Base-by-base conservation (phyloP, 2,329 filamentous ascomycete genomes). In the Scytalidium lignicola region DNA sequence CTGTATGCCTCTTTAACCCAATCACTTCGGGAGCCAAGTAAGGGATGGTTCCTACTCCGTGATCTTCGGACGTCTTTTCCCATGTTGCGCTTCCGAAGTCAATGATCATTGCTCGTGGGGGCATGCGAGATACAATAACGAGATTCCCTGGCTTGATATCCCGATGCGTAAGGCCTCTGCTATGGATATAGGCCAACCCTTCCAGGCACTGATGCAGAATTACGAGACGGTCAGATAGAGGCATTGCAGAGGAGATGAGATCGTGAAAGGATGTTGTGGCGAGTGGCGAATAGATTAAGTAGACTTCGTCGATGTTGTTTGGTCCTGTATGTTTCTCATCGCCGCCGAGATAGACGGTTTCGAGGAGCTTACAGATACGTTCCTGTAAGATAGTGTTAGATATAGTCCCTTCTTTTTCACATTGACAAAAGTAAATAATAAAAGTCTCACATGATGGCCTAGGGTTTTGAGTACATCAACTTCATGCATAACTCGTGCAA, bases 191-290 rank as follows among this genome's bases (percentile, higher is more conserved):
- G 2, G 40, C 49, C 20, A 60, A 32, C 9, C 57, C 58, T 45
- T 60, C 57, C 12, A 58, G 51, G 2, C 55, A 40, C 47, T 58
- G 56, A n/a, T 54, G 43, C 21, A 58, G 55, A 12, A 58, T 49
- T 15, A 23, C 26, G 15, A 51, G 51, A 15, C 52, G 50, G 17
- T 44, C 55, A 10, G 48, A 28, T 9, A 47, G 19, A 8, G 55
- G 54, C 2, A 49, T 52, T 26, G 50, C 53, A 3, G 55, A 58
- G 18, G 48, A 48, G 32, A 50, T 50, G 9, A 56, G 39, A 17
- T 54, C 43, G 10, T 43, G 21, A 47, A 58, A 56, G 32, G 47
- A 56, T 45, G 48, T 52, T 12, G 55, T 56, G 26, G 51, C 50
- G 19, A 58, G 46, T 18, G 55, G 55, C 26, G 46, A 51, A 47